Conservation (phyloP, 495 filamentous ascomycete genomes). For the Astrocystis sublimbata region DNA sequence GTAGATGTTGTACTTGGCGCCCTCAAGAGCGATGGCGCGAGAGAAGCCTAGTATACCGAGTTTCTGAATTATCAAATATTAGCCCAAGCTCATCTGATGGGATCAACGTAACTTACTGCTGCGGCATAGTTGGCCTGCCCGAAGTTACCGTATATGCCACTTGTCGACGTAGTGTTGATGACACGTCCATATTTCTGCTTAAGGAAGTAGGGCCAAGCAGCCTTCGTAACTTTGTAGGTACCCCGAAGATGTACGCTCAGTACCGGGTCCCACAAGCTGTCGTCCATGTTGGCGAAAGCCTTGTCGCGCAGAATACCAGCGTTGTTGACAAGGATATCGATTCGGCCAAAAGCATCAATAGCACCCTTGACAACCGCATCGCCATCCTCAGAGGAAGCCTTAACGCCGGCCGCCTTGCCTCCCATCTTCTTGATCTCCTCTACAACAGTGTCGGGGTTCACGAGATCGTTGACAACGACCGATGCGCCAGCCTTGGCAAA, state of each 20-base stretch:
- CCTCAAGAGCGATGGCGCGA: slow-evolving; percentile 88
- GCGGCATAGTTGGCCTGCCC: slow-evolving; percentile 98
- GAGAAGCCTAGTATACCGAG: slow-evolving; percentile 93
- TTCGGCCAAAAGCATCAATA: slow-evolving; percentile 89
- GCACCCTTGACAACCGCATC: slow-evolving; percentile 88
- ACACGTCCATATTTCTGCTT: slow-evolving; percentile 99
- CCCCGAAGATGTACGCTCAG: slow-evolving; percentile 90
- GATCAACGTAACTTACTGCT: slow-evolving; percentile 58
- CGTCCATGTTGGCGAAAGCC: slow-evolving; percentile 97
- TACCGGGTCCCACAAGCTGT: slow-evolving; percentile 90
- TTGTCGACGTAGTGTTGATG: slow-evolving; percentile 94
- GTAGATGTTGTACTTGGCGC: slow-evolving; percentile 95
- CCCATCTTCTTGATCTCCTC: slow-evolving; percentile 88
- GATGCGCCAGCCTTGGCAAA: slow-evolving; percentile 89
- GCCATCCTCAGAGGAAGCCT: slow-evolving; percentile 92
- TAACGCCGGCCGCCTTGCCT: slow-evolving; percentile 89
- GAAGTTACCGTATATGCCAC: slow-evolving; percentile 98
- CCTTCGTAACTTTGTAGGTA: slow-evolving; percentile 97
- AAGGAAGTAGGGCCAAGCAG: slow-evolving; percentile 95
- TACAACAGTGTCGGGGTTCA: slow-evolving; percentile 90
- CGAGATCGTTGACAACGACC: slow-evolving; percentile 92
- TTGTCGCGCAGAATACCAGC: slow-evolving; percentile 97
- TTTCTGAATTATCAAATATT: slow-evolving; percentile 55
- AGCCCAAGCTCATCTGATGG: slow-evolving; percentile 23
- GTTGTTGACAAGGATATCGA: slow-evolving; percentile 96